Conservation (phyloP, 1,284 basidiomycete species). For the Ustilago sp. region DNA sequence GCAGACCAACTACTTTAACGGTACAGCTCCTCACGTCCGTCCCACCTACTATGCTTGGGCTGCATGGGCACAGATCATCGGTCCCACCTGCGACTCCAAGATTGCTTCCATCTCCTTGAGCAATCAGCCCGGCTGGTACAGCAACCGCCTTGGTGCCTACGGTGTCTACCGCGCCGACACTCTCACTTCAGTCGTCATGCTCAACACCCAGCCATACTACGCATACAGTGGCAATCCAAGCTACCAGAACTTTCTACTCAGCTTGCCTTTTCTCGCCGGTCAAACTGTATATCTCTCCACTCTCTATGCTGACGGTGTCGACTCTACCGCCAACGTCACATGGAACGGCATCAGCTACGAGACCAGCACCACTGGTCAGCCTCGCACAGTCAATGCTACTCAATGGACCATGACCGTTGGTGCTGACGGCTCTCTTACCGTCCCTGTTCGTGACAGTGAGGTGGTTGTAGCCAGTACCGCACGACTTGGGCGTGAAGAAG, state of each 20-base stretch:
- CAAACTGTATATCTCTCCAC: conserved; percentile 49
- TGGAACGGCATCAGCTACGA: conserved; percentile 63
- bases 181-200: conserved; percentile 47
- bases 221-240: conserved; percentile 13
- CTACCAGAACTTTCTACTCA: conserved; percentile 42
- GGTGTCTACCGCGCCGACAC: conserved; percentile 39
- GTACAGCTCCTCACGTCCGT: conserved; percentile 44
- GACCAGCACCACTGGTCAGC: conserved; percentile 31
- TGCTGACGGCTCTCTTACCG: conserved; percentile 41
- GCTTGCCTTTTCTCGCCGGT: conserved; percentile 45
- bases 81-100: conserved; percentile 47
- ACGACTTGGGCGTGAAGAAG: conserved; percentile 36
- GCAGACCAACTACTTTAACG: conserved; percentile 45
- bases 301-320: conserved; percentile 48
- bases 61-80: conserved; percentile 57
- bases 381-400: conserved; percentile 31
- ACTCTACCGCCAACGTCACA: conserved; percentile 42
- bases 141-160: conserved; percentile 48
- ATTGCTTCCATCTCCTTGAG: conserved; percentile 38
- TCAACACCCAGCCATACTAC: conserved; percentile 54
- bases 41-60: conserved; percentile 61
- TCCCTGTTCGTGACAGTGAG: conserved; percentile 55
- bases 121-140: conserved; percentile 38
- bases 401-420: conserved; percentile 41
- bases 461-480: conserved; percentile 49